Evolutionary conservation across 371 early-diverging fungal genomes (phyloP).

Genomic region (Mortierella sp.): DNA sequence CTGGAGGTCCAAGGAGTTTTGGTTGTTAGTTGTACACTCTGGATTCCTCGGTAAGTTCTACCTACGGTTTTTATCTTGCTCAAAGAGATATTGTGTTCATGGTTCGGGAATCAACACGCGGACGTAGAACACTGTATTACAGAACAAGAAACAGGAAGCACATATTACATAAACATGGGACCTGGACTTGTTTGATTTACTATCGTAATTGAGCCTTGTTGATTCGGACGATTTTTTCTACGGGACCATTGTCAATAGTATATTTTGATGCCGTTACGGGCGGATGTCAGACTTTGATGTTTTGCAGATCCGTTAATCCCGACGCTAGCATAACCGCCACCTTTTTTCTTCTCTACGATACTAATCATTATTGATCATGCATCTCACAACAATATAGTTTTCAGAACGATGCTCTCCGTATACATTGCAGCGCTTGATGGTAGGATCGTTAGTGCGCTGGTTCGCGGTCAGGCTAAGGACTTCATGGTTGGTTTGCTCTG

Average conservation of each 20-base stretch:
- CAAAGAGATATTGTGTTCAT: no score
- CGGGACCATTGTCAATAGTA: no score
- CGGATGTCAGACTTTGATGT: no score
- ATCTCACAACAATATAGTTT: constrained; percentile 60
- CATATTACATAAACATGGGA: background rate
- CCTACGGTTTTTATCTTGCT: background rate
- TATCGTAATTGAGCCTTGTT: no score
- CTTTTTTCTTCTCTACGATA: background rate
- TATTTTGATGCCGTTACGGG: no score
- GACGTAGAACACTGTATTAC: background rate
- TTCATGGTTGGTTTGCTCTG: constrained; percentile 85
- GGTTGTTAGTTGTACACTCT: constrained; percentile 84
- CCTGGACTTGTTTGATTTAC: background rate
- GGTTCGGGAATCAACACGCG: no score
- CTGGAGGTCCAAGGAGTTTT: constrained; percentile 82
- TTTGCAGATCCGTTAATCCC: no score
- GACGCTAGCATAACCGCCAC: no score
- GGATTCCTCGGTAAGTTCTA: constrained; percentile 74
- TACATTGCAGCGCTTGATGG: constrained; percentile 95
- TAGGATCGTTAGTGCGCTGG: constrained; percentile 90
- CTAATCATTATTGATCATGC: constrained; percentile 10
- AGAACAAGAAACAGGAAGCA: background rate
- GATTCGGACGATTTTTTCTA: no score
- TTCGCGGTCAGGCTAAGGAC: constrained; percentile 79
- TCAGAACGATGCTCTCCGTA: constrained; percentile 86